These are phyloP conservation scores for Euphorbia peplus DNA, from an alignment of 345 rosid species.

Conservation along the genomic window DNA sequence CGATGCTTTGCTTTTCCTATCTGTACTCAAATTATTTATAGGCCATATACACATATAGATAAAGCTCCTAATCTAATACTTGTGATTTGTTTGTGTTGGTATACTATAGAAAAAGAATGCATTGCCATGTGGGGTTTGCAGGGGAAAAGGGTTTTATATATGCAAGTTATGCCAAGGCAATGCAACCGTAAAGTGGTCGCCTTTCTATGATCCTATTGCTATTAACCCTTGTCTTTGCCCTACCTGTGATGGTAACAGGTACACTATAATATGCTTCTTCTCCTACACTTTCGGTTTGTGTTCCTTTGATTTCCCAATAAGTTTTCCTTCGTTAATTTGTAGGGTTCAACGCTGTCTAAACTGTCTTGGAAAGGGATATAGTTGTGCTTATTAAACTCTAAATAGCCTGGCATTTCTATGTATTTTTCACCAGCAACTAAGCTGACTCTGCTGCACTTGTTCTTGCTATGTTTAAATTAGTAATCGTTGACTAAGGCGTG, in stretches of 20 bases:
- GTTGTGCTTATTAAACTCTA: slow-evolving; percentile 16
- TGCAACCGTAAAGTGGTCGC: slow-evolving; percentile 70
- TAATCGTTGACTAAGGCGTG: not conserved
- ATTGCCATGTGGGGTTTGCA: slow-evolving; percentile 51
- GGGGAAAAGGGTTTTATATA: slow-evolving; percentile 77
- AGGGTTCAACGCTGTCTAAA: slow-evolving; percentile 82
- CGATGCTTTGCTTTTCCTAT: no score
- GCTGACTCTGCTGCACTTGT: not conserved
- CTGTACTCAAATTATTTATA: no score
- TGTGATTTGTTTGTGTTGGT: not conserved
- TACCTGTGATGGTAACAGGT: slow-evolving; percentile 92
- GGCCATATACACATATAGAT: no score
- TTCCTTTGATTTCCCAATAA: not conserved
- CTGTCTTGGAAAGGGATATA: slow-evolving; percentile 62
- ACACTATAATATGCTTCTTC: not conserved
- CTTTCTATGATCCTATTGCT: slow-evolving; percentile 69
- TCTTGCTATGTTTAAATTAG: not conserved
- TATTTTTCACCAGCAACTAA: not conserved
- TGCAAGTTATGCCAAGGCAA: slow-evolving; percentile 84
- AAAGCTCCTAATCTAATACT: not conserved
- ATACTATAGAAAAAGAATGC: slow-evolving; percentile 53
- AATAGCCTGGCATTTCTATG: not conserved
- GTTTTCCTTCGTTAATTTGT: not conserved
- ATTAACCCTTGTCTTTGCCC: slow-evolving; percentile 86
- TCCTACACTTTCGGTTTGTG: no score